These are phyloP conservation scores for Bothriochloa decipiens DNA, from an alignment of 176 grass and related monocot genomes.

Conservation along the genomic window DNA sequence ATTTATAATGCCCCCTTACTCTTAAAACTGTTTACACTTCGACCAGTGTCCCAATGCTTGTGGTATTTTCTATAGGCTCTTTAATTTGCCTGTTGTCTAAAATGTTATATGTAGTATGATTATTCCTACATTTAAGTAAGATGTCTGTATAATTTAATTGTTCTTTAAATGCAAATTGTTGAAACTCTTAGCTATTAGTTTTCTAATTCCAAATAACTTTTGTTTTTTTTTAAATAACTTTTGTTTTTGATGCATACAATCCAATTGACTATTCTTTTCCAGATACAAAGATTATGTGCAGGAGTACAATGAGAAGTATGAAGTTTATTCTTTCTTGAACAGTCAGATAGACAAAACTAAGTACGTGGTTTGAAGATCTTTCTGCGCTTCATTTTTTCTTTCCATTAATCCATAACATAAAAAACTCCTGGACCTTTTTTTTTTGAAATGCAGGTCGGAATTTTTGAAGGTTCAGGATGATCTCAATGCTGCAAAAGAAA, in stretches of 20 bases:
- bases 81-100: slow-evolving; percentile 15
- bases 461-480: slow-evolving; percentile 69
- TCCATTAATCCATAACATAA: slow-evolving; percentile 15
- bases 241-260: slow-evolving; percentile 4
- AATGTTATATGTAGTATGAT: neutral
- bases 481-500: slow-evolving; percentile 65
- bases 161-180: slow-evolving; percentile 17
- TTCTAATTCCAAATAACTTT: neutral
- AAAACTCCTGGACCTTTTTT: slow-evolving; percentile 22
- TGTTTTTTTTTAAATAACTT: neutral
- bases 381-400: slow-evolving; percentile 21
- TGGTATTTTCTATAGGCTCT: neutral
- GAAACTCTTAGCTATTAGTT: neutral
- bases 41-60: neutral
- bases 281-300: slow-evolving; percentile 86
- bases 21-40: slow-evolving; percentile 9
- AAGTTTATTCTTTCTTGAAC: slow-evolving; percentile 72
- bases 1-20: neutral
- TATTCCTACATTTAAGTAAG: slow-evolving; percentile 11
- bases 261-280: slow-evolving; percentile 51
- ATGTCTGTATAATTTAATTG: slow-evolving; percentile 4
- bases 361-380: slow-evolving; percentile 47
- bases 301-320: slow-evolving; percentile 87
- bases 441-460: slow-evolving; percentile 51
- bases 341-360: slow-evolving; percentile 75